phyloP scores from a whole-genome alignment of 192 early-diverging fungal genomes.

The Backusella westeae region DNA sequence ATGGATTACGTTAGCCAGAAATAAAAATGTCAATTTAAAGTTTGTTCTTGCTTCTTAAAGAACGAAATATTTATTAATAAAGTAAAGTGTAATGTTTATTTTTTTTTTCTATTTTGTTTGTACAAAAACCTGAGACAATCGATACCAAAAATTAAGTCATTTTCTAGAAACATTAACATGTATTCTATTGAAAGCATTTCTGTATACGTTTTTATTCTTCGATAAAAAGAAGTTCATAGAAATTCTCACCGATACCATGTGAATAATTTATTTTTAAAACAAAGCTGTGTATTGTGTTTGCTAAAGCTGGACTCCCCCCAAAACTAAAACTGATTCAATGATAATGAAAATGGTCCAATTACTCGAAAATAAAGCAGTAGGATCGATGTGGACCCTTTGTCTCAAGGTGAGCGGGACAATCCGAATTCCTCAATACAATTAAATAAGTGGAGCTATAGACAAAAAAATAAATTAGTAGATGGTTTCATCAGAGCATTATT shows the following conservation, averaged over 20 bases:
- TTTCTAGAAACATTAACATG: not conserved
- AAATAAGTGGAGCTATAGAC: not conserved
- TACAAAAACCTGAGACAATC: not conserved
- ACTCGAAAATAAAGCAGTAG: not conserved
- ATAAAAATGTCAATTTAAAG: not conserved
- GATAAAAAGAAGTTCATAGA: not conserved
- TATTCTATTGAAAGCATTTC: not conserved
- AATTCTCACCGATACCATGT: conserved; percentile 8
- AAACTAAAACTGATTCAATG: not conserved
- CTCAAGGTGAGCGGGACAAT: not conserved
- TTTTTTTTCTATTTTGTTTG: not conserved
- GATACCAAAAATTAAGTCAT: not conserved
- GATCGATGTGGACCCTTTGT: no score
- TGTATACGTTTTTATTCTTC: not conserved
- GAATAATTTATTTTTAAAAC: conserved; percentile 1
- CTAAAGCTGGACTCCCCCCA: not conserved
- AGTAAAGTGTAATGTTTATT: not conserved
- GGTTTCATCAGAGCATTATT: not conserved
- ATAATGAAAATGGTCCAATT: not conserved
- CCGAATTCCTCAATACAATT: not conserved
- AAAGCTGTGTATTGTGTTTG: not conserved
- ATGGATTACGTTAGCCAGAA: not conserved
- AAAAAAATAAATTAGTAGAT: not conserved
- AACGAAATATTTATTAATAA: not conserved
- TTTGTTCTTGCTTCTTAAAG: not conserved